A percentile compares a stretch with the other conserved stretches of the same genome.
Evolutionary conservation across 805 yeast species (phyloP).

Genomic region (Candida patagonica): DNA sequence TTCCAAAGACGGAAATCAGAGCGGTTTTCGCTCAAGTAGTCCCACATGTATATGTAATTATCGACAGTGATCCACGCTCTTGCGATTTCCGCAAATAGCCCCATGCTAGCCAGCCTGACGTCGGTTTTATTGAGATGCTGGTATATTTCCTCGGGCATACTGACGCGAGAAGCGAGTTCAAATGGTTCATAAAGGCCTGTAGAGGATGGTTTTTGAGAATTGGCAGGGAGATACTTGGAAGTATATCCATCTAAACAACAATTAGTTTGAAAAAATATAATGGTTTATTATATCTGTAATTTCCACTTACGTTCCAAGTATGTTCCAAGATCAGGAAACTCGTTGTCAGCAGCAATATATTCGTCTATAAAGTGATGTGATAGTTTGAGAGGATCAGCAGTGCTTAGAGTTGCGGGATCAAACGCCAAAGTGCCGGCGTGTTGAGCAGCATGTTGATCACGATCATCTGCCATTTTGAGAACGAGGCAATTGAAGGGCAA

Average conservation of each 20-base stretch:
- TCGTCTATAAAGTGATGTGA: slow-evolving; percentile 3
- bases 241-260: background rate
- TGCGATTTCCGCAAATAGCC: slow-evolving; percentile 68
- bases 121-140: slow-evolving; percentile 59
- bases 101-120: slow-evolving; percentile 60
- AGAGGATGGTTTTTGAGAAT: background rate
- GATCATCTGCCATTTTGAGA: slow-evolving; percentile 1
- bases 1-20: slow-evolving; percentile 73
- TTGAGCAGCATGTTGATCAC: background rate
- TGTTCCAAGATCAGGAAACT: slow-evolving; percentile 2
- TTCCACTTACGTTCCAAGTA: background rate
- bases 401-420: background rate
- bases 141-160: slow-evolving; percentile 73
- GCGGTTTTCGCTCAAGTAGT: slow-evolving; percentile 40
- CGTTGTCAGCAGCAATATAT: background rate
- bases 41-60: slow-evolving; percentile 78
- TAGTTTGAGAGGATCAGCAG: background rate
- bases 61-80: slow-evolving; percentile 84
- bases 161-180: slow-evolving; percentile 25
- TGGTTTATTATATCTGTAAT: background rate
- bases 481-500: too few relatives aligned
- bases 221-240: background rate
- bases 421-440: background rate
- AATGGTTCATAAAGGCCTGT: slow-evolving; percentile 8
- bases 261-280: background rate